A percentile compares a stretch with the other conserved stretches of the same genome.
Evolutionary conservation across 1,284 basidiomycete genomes (phyloP).

Genomic region (Ceratobasidium sp.): DNA sequence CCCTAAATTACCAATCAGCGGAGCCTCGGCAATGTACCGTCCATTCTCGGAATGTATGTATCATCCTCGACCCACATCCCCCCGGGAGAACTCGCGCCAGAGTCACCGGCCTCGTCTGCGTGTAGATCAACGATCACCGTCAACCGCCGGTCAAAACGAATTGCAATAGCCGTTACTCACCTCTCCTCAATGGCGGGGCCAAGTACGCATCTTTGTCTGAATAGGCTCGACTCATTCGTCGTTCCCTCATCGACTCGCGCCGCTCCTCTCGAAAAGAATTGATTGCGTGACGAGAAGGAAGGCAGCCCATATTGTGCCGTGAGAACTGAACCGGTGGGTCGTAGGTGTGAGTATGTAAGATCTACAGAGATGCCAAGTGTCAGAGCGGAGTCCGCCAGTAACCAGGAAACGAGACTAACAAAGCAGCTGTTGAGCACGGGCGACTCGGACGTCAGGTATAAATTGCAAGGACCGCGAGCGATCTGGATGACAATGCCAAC

Average conservation of each 20-base stretch:
- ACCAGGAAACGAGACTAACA: too few species aligned
- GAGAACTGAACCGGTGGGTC: too few species aligned
- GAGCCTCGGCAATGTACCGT: conserved; percentile 21
- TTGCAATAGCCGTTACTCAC: conserved; percentile 9
- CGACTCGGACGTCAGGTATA: neutral
- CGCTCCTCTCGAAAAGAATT: neutral
- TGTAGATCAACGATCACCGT: neutral
- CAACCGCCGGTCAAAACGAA: neutral
- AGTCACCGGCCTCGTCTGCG: neutral
- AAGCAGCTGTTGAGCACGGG: too few species aligned
- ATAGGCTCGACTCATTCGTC: conserved; percentile 14
- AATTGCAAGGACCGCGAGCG: neutral
- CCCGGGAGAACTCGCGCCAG: conserved; percentile 20
- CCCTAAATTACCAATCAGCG: neutral
- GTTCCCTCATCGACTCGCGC: conserved; percentile 26
- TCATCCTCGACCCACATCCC: conserved; percentile 21
- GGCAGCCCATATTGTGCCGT: conserved; percentile 22
- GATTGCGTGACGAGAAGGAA: conserved; percentile 35
- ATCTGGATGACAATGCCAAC: neutral
- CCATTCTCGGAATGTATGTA: conserved; percentile 28
- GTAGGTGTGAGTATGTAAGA: too few species aligned
- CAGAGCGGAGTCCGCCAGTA: too few species aligned
- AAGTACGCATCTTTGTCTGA: conserved; percentile 24
- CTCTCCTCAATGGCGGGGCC: neutral
- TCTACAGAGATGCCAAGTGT: too few species aligned